Evolutionary conservation across 129 eudicot genomes (phyloP).

Genomic region (Heracleum sosnowskyi): DNA sequence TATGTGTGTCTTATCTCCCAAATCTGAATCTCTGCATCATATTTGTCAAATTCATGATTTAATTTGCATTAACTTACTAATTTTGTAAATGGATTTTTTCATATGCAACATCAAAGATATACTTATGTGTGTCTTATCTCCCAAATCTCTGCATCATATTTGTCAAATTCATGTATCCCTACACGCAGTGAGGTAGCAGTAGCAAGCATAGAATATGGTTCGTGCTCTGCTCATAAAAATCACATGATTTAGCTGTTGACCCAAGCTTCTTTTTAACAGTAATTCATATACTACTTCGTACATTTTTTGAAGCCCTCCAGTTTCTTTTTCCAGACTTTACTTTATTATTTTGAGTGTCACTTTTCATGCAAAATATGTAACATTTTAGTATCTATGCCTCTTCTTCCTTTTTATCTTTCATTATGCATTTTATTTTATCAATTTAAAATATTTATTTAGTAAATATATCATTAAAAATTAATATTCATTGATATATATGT

Average conservation of each 20-base stretch:
- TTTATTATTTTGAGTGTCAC: neutral
- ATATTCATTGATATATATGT: no score
- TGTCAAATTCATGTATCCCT: neutral
- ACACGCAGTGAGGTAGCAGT: neutral
- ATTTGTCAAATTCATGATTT: neutral
- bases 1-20: neutral
- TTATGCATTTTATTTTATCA: no score
- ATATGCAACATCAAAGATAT: neutral
- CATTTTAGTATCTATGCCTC: neutral
- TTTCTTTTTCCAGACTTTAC: neutral
- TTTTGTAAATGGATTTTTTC: neutral
- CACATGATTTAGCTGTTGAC: neutral
- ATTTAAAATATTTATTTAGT: no score
- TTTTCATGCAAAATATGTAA: neutral
- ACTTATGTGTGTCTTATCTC: neutral
- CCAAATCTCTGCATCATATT: neutral
- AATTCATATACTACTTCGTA: neutral
- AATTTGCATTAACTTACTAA: neutral
- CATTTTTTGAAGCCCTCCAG: neutral
- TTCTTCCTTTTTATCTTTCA: neutral
- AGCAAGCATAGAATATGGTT: neutral
- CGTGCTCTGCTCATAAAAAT: neutral
- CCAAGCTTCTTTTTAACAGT: neutral
- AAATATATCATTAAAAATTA: no score
- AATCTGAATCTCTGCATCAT: neutral